Conservation (phyloP, 2,329 filamentous ascomycete genomes). For the Talaromyces atroroseus region DNA sequence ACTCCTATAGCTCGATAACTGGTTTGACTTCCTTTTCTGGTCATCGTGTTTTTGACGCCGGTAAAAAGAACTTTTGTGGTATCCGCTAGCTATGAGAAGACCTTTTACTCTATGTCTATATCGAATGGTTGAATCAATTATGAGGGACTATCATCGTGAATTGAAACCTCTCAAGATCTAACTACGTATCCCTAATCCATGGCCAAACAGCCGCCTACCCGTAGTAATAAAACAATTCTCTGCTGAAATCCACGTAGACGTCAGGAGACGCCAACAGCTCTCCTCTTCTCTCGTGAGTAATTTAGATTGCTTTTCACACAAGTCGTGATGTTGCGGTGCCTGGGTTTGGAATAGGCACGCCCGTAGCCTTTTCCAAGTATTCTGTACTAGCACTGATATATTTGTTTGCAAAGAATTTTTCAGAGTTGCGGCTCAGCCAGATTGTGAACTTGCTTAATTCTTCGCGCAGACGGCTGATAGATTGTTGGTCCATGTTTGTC, state of each 20-base stretch:
- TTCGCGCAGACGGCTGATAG: slow-evolving; percentile 79
- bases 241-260: neutral
- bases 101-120: neutral
- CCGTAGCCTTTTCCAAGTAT: slow-evolving; percentile 33
- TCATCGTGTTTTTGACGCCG: neutral
- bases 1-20: no score
- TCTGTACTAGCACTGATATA: slow-evolving; percentile 40
- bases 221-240: neutral
- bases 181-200: neutral
- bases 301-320: slow-evolving; percentile 14
- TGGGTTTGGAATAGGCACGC: slow-evolving; percentile 24
- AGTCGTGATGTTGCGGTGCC: slow-evolving; percentile 31
- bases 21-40: neutral
- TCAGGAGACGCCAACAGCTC: neutral
- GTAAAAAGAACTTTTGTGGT: slow-evolving; percentile 2
- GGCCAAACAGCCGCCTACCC: neutral
- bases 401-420: slow-evolving; percentile 62
- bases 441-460: slow-evolving; percentile 80
- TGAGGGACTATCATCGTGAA: neutral
- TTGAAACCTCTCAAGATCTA: neutral
- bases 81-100: neutral
- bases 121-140: neutral
- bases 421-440: slow-evolving; percentile 74
- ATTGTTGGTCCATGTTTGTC: slow-evolving; percentile 95
- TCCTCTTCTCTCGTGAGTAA: neutral